Evolutionary conservation across 805 yeast species (phyloP).

Genomic region (Cephaloascus fragrans): DNA sequence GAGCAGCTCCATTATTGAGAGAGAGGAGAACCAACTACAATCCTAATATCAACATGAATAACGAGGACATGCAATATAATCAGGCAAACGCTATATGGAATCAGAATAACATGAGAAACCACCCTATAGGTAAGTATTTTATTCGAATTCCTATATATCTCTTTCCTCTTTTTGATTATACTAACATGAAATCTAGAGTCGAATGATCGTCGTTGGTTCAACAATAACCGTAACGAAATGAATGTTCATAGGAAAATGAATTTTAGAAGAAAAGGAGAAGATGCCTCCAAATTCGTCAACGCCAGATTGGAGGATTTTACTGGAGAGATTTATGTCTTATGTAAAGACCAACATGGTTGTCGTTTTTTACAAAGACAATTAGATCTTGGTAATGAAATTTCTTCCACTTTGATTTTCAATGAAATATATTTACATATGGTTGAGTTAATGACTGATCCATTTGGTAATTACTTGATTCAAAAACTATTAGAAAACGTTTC

Average conservation of each 20-base stretch:
- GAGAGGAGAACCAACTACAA: slow-evolving; percentile 1
- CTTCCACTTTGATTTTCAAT: slow-evolving; percentile 67
- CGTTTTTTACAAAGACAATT: slow-evolving; percentile 83
- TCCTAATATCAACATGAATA: slow-evolving; percentile 1
- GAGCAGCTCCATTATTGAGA: slow-evolving; percentile 2
- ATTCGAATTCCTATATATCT: slow-evolving; percentile 1
- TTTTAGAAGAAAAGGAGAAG: slow-evolving; percentile 43
- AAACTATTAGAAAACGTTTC: slow-evolving; percentile 74
- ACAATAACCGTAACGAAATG: slow-evolving; percentile 10
- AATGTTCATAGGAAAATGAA: slow-evolving; percentile 35
- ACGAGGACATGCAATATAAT: slow-evolving; percentile 1
- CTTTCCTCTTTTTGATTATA: slow-evolving; percentile 2
- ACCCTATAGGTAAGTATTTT: slow-evolving; percentile 1
- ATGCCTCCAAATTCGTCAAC: slow-evolving; percentile 59
- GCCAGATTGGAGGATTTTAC: slow-evolving; percentile 59
- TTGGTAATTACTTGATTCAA: slow-evolving; percentile 94
- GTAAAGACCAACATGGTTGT: slow-evolving; percentile 96
- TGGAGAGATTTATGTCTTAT: slow-evolving; percentile 68
- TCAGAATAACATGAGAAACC: slow-evolving; percentile 1
- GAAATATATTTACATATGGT: slow-evolving; percentile 73
- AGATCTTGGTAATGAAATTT: slow-evolving; percentile 50
- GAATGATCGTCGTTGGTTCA: slow-evolving; percentile 9
- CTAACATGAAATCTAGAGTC: slow-evolving; percentile 4
- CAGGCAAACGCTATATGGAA: neutral
- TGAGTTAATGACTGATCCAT: slow-evolving; percentile 90